Evolutionary conservation across 73 alveolate species (phyloP), one percentile per base, ranked within the genome.

Genomic region (Paramecium pentaurelia): DNA sequence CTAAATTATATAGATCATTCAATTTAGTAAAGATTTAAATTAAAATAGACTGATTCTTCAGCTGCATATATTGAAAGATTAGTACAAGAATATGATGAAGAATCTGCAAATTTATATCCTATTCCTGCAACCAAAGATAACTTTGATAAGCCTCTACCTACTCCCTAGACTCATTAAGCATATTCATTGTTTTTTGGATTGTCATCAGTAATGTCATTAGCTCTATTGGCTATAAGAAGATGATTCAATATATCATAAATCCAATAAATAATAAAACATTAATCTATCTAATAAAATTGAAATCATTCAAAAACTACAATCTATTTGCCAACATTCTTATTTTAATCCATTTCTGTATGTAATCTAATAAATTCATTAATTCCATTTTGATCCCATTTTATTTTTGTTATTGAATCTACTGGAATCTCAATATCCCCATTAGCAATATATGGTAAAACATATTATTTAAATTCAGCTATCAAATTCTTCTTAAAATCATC

Each of bases 91-190:
- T 70, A 71, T 27, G 94, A 89, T 49, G 94, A 89, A 89, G 94
- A 83, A 71, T 60, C 75, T 28, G 94, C 80, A 25, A 83, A 83
- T 49, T 83, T 89, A 36, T 89, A 89, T 89, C 94, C 94, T 37
- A 89, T 89, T 34, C 94, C 94, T 34, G 94, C 94, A 32, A 89
- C 94, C 18, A 89, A 89, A 42, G 91, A 89, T 30, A 89, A 77
- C 38, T 89, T 89, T 44, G 94, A 89, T 71, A 89, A 83, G 27
- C 93, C 93, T 32, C 44, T 89, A 71, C 80, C 86, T 42, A 89
- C 94, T 11, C 94, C 94, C 8, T 59, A 68, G 49, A 71, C 89
- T 42, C 91, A 71, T 49, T 71, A 77, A 60, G 84, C 77, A 60
- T 89, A 71, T 83, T 89, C 88, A 27, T 58, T 37, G 30, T 89